Base-by-base conservation (phyloP, 495 filamentous ascomycete genomes). In the Parathielavia hyrcaniae region DNA sequence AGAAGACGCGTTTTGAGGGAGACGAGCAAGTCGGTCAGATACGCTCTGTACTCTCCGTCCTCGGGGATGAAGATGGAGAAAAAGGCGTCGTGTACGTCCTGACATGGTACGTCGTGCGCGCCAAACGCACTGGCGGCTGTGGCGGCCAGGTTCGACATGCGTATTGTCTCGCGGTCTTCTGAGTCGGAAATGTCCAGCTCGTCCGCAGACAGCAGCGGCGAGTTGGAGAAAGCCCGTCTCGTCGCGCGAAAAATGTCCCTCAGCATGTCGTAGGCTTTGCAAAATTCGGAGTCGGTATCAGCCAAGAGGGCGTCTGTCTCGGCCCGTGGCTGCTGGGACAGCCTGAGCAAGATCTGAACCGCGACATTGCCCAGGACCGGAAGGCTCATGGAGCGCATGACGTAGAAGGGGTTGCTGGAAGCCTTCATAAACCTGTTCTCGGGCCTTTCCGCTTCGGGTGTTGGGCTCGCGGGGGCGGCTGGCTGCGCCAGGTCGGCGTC, bases 1-100 rank as follows among this genome's bases (percentile, higher is more conserved):
- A 91, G 88, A 11, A 85, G 83, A 58, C 95, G 89, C 1, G 91
- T 95, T 68, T 96, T 96, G 17, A 96, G 76, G 55, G 90, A 86
- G 17, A 96, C 75, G 61, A 88, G 88, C 26, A 96, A 62, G 52
- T 87, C 87, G 17, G 89, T 74, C 36, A 96, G 66, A 6, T 83
- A 78, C n/a, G 81, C 54, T 41, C 61, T 65, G 56, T 68, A 69
- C 38, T 69, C 69, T 17, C 67, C 80, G 16, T 86, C 85, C 56
- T 89, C 85, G 0, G 87, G 84, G 4, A 95, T 81, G 65, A 96
- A 96, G 0, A 89, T 89, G 43, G 88, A 82, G 22, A 95, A 78
- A 63, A 96, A 95, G 61, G 86, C 79, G 26, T 93, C 87, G 64
- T 95, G 89, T 38, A 95, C 74, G 64, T 95, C 88, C 22, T 83